These are phyloP conservation scores for Phaeolepiota aurea DNA, from an alignment of 768 basidiomycete species.

Conservation along the genomic window DNA sequence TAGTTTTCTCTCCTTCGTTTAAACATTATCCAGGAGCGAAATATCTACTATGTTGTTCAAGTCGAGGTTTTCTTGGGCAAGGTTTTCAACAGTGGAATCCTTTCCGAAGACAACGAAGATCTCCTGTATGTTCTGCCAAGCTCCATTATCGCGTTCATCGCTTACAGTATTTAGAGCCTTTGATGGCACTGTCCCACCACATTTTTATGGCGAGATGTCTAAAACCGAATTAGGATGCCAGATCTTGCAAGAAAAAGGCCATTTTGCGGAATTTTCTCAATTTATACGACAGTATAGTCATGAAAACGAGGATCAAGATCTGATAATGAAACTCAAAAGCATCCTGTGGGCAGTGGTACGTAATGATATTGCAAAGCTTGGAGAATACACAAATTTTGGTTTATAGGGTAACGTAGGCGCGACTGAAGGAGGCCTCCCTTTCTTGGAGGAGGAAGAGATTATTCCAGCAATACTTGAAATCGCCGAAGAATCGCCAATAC, in stretches of 20 bases:
- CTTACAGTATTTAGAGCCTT: conserved; percentile 59
- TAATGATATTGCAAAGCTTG: no score
- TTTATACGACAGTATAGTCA: conserved; percentile 83
- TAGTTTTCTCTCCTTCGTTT: neutral
- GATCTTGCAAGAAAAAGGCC: conserved; percentile 81
- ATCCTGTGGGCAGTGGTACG: conserved; percentile 94
- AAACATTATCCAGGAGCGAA: conserved; percentile 62
- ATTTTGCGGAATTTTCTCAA: conserved; percentile 85
- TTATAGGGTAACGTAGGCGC: conserved; percentile 88
- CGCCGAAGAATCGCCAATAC: conserved; percentile 79
- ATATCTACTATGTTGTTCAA: conserved; percentile 87
- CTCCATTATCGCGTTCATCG: no score
- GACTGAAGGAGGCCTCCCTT: conserved; percentile 82
- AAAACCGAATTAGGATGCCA: conserved; percentile 95
- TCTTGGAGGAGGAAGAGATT: conserved; percentile 93
- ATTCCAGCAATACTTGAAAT: conserved; percentile 87
- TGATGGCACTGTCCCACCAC: conserved; percentile 84
- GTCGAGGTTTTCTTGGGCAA: conserved; percentile 88
- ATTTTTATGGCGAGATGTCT: conserved; percentile 97
- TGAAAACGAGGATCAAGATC: conserved; percentile 74
- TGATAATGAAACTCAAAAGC: conserved; percentile 88
- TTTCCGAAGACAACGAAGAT: conserved; percentile 63
- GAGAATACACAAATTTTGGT: neutral
- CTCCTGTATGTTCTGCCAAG: conserved; percentile 32
- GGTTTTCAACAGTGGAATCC: conserved; percentile 50